phyloP scores from a whole-genome alignment of 805 yeast species.

The Saturnispora serradocipensis region DNA sequence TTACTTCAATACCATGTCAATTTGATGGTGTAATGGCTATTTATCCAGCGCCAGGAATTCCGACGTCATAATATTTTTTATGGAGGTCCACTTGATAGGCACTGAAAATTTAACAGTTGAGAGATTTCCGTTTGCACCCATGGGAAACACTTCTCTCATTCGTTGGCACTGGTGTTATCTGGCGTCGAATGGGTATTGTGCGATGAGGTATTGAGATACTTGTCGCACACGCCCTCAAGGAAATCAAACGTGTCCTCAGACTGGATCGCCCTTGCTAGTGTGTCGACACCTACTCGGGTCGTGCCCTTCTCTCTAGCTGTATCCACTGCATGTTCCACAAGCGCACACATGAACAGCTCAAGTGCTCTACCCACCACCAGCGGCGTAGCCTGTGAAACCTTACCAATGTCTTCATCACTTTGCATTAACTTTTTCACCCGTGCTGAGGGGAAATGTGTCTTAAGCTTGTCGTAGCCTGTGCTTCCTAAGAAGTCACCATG shows the following conservation, averaged over 20 bases:
- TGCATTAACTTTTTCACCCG: slow-evolving; percentile 95
- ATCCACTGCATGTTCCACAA: slow-evolving; percentile 74
- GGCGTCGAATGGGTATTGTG: not conserved
- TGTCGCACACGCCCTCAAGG: slow-evolving; percentile 54
- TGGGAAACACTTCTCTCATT: not conserved
- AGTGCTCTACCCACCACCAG: slow-evolving; percentile 94
- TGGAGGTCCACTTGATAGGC: not conserved
- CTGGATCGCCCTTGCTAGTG: slow-evolving; percentile 75
- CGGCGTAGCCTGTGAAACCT: slow-evolving; percentile 98
- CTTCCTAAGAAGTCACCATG: slow-evolving; percentile 13
- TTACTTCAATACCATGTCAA: not conserved
- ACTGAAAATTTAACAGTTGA: no score
- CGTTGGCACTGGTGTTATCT: not conserved
- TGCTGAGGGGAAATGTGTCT: slow-evolving; percentile 86
- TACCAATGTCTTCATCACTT: slow-evolving; percentile 96
- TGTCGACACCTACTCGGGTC: slow-evolving; percentile 73
- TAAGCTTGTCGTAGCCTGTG: slow-evolving; percentile 40
- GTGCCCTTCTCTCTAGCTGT: slow-evolving; percentile 70
- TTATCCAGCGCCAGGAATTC: not conserved
- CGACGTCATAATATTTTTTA: not conserved
- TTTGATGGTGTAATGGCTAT: not conserved
- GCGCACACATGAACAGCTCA: slow-evolving; percentile 81
- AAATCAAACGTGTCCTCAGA: slow-evolving; percentile 90
- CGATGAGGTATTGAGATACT: not conserved
- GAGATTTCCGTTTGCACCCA: no score